Evolutionary conservation across 345 rosid species (phyloP).

Genomic region (Populus nigra): DNA sequence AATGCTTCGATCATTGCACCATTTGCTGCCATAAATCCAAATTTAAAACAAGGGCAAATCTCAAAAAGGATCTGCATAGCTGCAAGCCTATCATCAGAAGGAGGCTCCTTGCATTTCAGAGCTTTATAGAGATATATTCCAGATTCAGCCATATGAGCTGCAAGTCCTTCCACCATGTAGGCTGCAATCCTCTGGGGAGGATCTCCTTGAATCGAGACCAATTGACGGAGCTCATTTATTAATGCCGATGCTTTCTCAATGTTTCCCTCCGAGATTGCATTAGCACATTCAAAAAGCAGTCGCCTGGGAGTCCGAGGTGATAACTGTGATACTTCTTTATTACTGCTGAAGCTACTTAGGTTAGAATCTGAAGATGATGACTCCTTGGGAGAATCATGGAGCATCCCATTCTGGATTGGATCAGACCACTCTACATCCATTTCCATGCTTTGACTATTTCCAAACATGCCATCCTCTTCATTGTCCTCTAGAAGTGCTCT

Average conservation of each 20-base stretch:
- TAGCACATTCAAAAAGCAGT: conserved; percentile 76
- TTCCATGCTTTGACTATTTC: conserved; percentile 61
- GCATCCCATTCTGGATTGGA: conserved; percentile 38
- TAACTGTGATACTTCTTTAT: conserved; percentile 60
- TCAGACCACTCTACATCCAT: conserved; percentile 80
- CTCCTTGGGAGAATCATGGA: conserved; percentile 79
- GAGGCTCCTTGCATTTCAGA: conserved; percentile 96
- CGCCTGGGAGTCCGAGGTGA: conserved; percentile 57
- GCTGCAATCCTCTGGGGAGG: conserved; percentile 94
- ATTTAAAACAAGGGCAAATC: conserved; percentile 94
- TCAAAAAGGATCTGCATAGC: conserved; percentile 98
- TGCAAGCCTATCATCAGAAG: conserved; percentile 87
- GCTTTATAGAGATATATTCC: conserved; percentile 84
- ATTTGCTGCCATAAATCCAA: conserved; percentile 91
- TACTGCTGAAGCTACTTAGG: conserved; percentile 56
- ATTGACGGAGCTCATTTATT: conserved; percentile 68
- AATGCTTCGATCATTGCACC: conserved; percentile 78
- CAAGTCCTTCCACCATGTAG: conserved; percentile 97
- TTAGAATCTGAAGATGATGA: conserved; percentile 74
- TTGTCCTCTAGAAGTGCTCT: conserved; percentile 69
- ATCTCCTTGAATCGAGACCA: conserved; percentile 90
- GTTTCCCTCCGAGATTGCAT: conserved; percentile 63
- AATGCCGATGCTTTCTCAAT: conserved; percentile 55
- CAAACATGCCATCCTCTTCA: conserved; percentile 42
- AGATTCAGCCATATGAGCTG: conserved; percentile 88